Evolutionary conservation across 2,329 filamentous ascomycete species (phyloP), one percentile per base, ranked within the genome.

Genomic region (Domatiomyces catenatus): DNA sequence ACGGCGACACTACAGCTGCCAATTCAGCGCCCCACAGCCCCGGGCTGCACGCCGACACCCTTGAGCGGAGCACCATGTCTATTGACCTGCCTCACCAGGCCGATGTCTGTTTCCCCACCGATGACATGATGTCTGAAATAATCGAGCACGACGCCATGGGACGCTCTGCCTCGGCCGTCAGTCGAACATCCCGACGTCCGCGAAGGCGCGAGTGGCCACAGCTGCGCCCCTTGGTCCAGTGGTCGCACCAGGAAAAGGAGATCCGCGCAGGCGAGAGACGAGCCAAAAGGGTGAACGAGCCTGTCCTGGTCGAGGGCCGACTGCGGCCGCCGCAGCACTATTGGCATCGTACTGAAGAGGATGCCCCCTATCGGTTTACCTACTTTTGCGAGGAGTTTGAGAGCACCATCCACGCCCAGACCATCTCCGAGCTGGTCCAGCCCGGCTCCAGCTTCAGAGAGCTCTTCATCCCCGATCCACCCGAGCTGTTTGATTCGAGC

Each of bases 371-470:
- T 65, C 79, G 92, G 22, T 98, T 95, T 65, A 96, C 92, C 0
- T 98, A 98, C 66, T 98, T 98, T 74, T 96, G 96, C 66, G 92
- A 96, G 64, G 87, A 94, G 56, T 87, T 96, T 50, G 84, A 87
- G 61, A 93, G 86, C 65, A 98, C 92, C 0, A 93, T 98, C 54
- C 92, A 98, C 66, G 92, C 88, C 53, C 86, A 94, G 66, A 92
- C 84, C 0, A 94, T 98, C 51, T 94, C 88, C 2, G 92, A 95
- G 64, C 75, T 98, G 18, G 77, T 93, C 7, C 88, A 94, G 58
- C 82, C 86, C 0, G 92, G 87, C 5, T 77, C 82, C 53, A 84
- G 78, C 44, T 98, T 98, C 64, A 76, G 76, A 52, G 86, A 94
- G 59, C 76, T 98, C 0, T 98, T 98, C 63, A 77, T 94, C 19